Evolutionary conservation across 164 flowering plant species (phyloP).

Genomic region (Cinnamomum micranthum): DNA sequence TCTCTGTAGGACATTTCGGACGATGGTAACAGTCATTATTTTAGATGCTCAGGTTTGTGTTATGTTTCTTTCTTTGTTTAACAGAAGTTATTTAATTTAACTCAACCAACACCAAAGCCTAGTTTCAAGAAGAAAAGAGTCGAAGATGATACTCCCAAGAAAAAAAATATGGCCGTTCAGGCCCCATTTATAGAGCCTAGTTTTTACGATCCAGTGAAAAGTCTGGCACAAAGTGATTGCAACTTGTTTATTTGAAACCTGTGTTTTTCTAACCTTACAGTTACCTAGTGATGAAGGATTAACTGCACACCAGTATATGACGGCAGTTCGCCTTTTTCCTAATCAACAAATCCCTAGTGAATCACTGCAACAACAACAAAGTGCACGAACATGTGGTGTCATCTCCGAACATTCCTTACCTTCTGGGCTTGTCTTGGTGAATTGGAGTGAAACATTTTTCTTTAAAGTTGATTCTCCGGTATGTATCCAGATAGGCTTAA

Average conservation of each 20-base stretch:
- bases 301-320: slow-evolving; percentile 51
- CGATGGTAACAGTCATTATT: slow-evolving; percentile 64
- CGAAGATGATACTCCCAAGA: too few relatives aligned
- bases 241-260: not conserved
- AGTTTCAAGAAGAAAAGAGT: too few relatives aligned
- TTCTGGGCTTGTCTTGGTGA: slow-evolving; percentile 44
- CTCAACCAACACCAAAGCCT: not conserved
- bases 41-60: slow-evolving; percentile 69
- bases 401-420: slow-evolving; percentile 32
- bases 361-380: slow-evolving; percentile 50
- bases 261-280: slow-evolving; percentile 36
- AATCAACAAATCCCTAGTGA: slow-evolving; percentile 27
- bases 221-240: not conserved
- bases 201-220: not conserved
- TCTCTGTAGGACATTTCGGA: slow-evolving; percentile 29
- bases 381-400: slow-evolving; percentile 82
- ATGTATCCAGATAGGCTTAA: slow-evolving; percentile 11
- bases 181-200: too few relatives aligned
- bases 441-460: slow-evolving; percentile 87
- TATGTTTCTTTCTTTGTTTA: not conserved
- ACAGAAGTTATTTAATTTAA: not conserved
- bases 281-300: slow-evolving; percentile 48
- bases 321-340: slow-evolving; percentile 52
- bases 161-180: too few relatives aligned
- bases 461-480: slow-evolving; percentile 83